A percentile compares a stretch with the other conserved stretches of the same genome.
Evolutionary conservation across 441 rosid species (phyloP).

Genomic region (Gossypium schwendimanii): DNA sequence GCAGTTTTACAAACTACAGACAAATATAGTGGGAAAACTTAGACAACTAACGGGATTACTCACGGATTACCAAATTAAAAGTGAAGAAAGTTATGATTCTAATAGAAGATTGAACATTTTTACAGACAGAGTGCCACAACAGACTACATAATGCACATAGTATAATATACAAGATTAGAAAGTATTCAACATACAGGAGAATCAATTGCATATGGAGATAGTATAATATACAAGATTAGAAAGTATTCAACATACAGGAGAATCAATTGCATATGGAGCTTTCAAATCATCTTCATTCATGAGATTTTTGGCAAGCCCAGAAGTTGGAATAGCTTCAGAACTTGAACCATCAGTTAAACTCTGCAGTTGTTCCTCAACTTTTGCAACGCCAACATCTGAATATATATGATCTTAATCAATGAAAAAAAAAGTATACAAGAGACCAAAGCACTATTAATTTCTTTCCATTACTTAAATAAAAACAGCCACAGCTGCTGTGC

Average conservation of each 20-base stretch:
- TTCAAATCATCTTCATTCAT: slow-evolving; percentile 71
- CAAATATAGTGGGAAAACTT: neutral
- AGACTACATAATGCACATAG: neutral
- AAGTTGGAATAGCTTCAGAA: slow-evolving; percentile 45
- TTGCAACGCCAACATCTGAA: slow-evolving; percentile 54
- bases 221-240: too few relatives aligned
- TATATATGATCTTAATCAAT: slow-evolving; percentile 12
- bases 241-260: too few relatives aligned
- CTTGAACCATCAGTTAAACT: slow-evolving; percentile 61
- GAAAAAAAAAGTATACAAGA: neutral
- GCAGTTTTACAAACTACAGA: neutral
- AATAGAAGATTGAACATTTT: neutral
- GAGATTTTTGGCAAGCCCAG: slow-evolving; percentile 44
- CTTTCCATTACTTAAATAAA: neutral
- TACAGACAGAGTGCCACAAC: neutral
- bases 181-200: slow-evolving; percentile 48
- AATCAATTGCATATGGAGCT: slow-evolving; percentile 48
- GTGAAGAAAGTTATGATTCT: neutral
- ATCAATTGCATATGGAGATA: too few relatives aligned
- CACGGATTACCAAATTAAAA: neutral
- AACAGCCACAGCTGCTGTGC: neutral
- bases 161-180: neutral
- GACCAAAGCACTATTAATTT: neutral
- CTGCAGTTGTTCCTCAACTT: slow-evolving; percentile 65
- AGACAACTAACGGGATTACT: neutral